Conservation (phyloP, 345 rosid genomes). For the Gossypium longicalyx region DNA sequence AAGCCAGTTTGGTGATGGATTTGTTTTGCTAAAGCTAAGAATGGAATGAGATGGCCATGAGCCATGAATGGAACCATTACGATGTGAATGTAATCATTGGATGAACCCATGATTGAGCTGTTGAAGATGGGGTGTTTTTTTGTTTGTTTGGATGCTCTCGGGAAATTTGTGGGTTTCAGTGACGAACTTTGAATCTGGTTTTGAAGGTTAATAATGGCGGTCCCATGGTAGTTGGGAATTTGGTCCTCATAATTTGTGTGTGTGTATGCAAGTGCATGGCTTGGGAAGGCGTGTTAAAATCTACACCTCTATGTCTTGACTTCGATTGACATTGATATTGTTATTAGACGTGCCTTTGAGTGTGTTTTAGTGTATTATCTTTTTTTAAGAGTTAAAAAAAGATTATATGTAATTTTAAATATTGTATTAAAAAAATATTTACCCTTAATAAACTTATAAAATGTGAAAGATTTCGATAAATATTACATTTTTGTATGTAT, state of each 20-base stretch:
- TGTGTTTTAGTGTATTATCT: accelerated
- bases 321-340: accelerated
- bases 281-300: no score
- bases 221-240: no score
- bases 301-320: accelerated
- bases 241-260: no score
- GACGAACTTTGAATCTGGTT: neutral
- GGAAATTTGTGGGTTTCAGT: neutral
- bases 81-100: neutral
- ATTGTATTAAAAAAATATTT: no score
- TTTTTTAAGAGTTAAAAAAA: no score
- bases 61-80: slow-evolving; percentile 49
- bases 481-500: no score
- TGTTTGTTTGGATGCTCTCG: neutral
- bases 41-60: slow-evolving; percentile 57
- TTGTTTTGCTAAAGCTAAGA: slow-evolving; percentile 35
- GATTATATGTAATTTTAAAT: accelerated
- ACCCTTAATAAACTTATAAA: accelerated
- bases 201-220: no score
- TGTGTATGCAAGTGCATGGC: no score
- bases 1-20: slow-evolving; percentile 28
- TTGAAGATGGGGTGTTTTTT: no score
- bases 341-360: accelerated
- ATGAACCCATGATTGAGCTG: neutral
- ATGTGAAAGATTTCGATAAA: no score